Conservation (phyloP, 2,329 filamentous ascomycete species). For the Mycosphaerella sp. region DNA sequence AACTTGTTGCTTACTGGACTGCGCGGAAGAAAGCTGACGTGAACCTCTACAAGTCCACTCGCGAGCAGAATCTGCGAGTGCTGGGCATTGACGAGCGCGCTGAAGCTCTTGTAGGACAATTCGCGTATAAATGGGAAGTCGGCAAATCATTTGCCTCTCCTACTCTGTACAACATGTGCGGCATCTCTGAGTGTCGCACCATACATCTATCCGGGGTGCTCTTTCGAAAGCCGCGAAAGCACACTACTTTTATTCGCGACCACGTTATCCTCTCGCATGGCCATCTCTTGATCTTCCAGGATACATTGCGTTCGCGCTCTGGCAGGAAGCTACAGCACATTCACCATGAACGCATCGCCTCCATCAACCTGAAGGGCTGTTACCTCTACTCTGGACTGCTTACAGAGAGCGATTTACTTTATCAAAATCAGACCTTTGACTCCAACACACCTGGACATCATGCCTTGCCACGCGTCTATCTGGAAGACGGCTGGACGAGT, state of each 20-base stretch:
- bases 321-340: conserved; percentile 54
- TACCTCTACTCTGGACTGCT: conserved; percentile 61
- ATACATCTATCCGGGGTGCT: conserved; percentile 57
- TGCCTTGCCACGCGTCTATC: conserved; percentile 55
- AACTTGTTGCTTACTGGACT: conserved; percentile 58
- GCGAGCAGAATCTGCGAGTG: conserved; percentile 52
- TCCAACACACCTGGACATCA: conserved; percentile 55
- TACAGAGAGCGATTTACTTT: conserved; percentile 57
- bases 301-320: conserved; percentile 49
- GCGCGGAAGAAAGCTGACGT: conserved; percentile 52
- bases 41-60: conserved; percentile 51
- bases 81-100: conserved; percentile 60
- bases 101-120: conserved; percentile 60
- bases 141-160: conserved; percentile 57
- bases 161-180: conserved; percentile 61
- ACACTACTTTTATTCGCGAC: conserved; percentile 55
- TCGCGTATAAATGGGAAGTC: conserved; percentile 63
- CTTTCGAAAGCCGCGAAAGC: conserved; percentile 59
- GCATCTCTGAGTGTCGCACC: conserved; percentile 56
- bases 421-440: conserved; percentile 60
- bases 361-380: conserved; percentile 56
- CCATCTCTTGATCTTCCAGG: conserved; percentile 57
- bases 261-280: conserved; percentile 56
- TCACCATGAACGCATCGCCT: conserved; percentile 55
- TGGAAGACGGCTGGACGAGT: conserved; percentile 55